Percentiles rank a stretch among this genome's conserved stretches.
phyloP scores from a whole-genome alignment of 2,329 filamentous ascomycete species.

The Alternaria ventricosa region DNA sequence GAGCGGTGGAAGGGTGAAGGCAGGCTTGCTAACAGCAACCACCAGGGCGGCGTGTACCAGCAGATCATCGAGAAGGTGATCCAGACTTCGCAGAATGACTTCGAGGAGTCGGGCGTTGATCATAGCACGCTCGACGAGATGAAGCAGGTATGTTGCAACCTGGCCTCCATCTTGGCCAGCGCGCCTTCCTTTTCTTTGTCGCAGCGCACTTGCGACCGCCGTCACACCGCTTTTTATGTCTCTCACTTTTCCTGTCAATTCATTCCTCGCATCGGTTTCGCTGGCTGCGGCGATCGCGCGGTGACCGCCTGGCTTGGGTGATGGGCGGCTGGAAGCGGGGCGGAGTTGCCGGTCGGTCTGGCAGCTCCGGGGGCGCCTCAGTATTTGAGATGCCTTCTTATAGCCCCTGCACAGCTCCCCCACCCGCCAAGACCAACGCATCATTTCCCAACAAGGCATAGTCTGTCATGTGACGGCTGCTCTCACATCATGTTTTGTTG shows the following conservation, averaged over 20 bases:
- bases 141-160: conserved; percentile 72
- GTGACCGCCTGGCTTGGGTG: conserved; percentile 35
- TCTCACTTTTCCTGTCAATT: conserved; percentile 14
- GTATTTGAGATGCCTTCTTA: conserved; percentile 57
- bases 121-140: conserved; percentile 85
- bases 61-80: conserved; percentile 83
- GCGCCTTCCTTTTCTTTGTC: conserved; percentile 23
- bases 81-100: conserved; percentile 79
- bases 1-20: conserved; percentile 19
- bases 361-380: conserved; percentile 49
- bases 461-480: conserved; percentile 43
- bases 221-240: conserved; percentile 9
- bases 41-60: conserved; percentile 76
- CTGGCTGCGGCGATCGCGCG: conserved; percentile 24
- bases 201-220: conserved; percentile 9
- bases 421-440: conserved; percentile 44
- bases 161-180: conserved; percentile 18
- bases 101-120: conserved; percentile 94
- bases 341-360: conserved; percentile 47
- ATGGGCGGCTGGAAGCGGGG: conserved; percentile 53
- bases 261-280: conserved; percentile 22
- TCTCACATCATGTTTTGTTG: conserved; percentile 3
- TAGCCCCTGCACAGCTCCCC: conserved; percentile 51
- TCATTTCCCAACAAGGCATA: conserved; percentile 44
- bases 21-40: conserved; percentile 39